Base-by-base conservation (phyloP, 2,329 filamentous ascomycete genomes). In the Septoria petroselini region DNA sequence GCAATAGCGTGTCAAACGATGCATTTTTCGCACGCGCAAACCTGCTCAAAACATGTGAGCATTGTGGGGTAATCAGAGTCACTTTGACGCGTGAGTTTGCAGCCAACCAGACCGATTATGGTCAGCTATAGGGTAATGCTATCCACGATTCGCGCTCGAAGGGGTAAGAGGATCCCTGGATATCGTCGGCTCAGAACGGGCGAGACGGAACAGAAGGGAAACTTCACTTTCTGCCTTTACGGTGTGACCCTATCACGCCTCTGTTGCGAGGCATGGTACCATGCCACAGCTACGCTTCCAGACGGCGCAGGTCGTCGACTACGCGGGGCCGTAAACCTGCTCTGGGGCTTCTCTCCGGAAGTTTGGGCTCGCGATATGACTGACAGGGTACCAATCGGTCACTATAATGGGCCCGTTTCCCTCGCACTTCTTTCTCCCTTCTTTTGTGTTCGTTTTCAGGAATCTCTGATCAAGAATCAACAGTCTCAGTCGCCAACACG, bases 171-270 rank as follows among this genome's bases (percentile, higher is more conserved):
- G 25, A 48, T 46, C 42, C 42, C 23, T 46, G 34, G 43, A 40
- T 48, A 48, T 37, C 35, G 29, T 48, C 46, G 46, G 46, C 46
- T 48, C 46, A 48, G 38, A 40, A 19, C 46, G 46, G 46, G 46
- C 39, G 46, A 38, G 38, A 29, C 46, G 46, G 46, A 48, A 41
- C 6, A 42, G 19, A 37, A 29, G 30, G 31, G 25, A 40, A 41
- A 44, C 33, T 38, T 50, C 40, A 50, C 38, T 35, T 50, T 15
- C 31, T 44, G 47, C 37, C 47, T 50, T 43, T 39, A 31, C 23
- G 11, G 31, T 43, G 47, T 31, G 33, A 50, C 33, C 41, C 47
- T 50, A 50, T 50, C 47, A 38, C 34, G 15, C 18, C 40, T 37
- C 12, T 18, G 7, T 18, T 42, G 38, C 39, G 12, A 29, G 14